Evolutionary conservation across 768 basidiomycete species (phyloP).

Genomic region (Panus rudis): DNA sequence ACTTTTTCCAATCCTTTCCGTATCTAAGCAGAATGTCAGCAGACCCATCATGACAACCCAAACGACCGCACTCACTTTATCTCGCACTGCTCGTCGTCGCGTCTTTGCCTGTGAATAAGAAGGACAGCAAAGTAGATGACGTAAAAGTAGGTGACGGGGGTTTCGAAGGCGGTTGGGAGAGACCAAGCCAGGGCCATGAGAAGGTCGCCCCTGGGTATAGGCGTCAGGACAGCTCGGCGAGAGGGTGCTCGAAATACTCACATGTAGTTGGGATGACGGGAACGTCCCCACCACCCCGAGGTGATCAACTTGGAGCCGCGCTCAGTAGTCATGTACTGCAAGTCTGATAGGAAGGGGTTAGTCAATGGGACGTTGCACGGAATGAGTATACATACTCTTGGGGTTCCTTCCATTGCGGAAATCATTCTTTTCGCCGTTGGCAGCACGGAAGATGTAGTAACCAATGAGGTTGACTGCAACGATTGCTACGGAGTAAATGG

Average conservation of each 20-base stretch:
- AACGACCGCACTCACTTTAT: slow-evolving; percentile 56
- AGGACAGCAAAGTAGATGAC: slow-evolving; percentile 82
- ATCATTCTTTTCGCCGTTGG: slow-evolving; percentile 93
- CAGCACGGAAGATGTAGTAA: slow-evolving; percentile 83
- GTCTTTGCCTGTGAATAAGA: slow-evolving; percentile 80
- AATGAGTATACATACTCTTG: slow-evolving; percentile 51
- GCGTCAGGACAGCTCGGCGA: slow-evolving; percentile 1
- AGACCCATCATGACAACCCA: not conserved
- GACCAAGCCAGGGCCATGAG: slow-evolving; percentile 93
- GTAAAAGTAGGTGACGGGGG: slow-evolving; percentile 96
- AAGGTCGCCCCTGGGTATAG: slow-evolving; percentile 61
- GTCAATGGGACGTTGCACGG: not conserved
- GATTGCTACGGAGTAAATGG: slow-evolving; percentile 47
- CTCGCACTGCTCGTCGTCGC: slow-evolving; percentile 89
- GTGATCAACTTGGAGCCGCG: slow-evolving; percentile 87
- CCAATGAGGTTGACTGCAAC: slow-evolving; percentile 62
- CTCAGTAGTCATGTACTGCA: slow-evolving; percentile 72
- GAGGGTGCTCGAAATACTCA: slow-evolving; percentile 25
- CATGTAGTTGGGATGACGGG: slow-evolving; percentile 91
- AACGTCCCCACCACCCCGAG: slow-evolving; percentile 96
- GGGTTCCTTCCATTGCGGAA: slow-evolving; percentile 92
- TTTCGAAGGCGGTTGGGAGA: slow-evolving; percentile 83
- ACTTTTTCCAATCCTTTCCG: slow-evolving; percentile 89
- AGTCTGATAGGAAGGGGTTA: slow-evolving; percentile 37
- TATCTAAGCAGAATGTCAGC: slow-evolving; percentile 44